phyloP scores from a whole-genome alignment of 441 rosid species.

The Gossypium laxum region DNA sequence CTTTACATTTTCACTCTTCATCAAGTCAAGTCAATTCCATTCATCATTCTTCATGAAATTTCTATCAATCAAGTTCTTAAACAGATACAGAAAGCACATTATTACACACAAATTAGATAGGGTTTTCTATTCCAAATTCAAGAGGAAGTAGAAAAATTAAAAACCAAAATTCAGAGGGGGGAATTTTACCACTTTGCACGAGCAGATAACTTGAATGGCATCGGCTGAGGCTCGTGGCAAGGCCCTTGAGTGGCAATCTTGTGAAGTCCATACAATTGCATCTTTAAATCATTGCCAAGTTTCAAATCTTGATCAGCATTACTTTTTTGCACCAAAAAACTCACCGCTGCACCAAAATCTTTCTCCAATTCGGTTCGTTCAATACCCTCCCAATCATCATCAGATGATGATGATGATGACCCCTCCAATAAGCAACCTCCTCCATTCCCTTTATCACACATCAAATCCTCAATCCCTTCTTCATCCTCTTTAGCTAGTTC shows the following conservation, averaged over 20 bases:
- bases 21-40: constrained; percentile 2
- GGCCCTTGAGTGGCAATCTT: constrained; percentile 45
- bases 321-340: constrained; percentile 20
- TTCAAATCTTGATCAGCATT: constrained; percentile 19
- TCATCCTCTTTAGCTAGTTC: constrained; percentile 5
- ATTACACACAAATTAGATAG: neutral
- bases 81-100: neutral
- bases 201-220: constrained; percentile 37
- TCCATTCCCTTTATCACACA: neutral
- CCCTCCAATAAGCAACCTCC: constrained; percentile 2
- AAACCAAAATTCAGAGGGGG: neutral
- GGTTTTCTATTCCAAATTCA: neutral
- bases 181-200: constrained; percentile 36
- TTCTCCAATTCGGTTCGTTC: constrained; percentile 37
- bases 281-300: constrained; percentile 20
- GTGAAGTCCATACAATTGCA: constrained; percentile 38
- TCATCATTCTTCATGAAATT: neutral
- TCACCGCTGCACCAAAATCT: constrained; percentile 33
- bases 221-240: constrained; percentile 32
- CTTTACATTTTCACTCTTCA: constrained; percentile 4
- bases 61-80: neutral
- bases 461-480: constrained; percentile 11
- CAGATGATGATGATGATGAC: neutral
- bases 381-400: constrained; percentile 45
- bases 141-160: neutral